phyloP scores from a whole-genome alignment of 2,329 filamentous ascomycete species.

The Graphilbum fragrans region DNA sequence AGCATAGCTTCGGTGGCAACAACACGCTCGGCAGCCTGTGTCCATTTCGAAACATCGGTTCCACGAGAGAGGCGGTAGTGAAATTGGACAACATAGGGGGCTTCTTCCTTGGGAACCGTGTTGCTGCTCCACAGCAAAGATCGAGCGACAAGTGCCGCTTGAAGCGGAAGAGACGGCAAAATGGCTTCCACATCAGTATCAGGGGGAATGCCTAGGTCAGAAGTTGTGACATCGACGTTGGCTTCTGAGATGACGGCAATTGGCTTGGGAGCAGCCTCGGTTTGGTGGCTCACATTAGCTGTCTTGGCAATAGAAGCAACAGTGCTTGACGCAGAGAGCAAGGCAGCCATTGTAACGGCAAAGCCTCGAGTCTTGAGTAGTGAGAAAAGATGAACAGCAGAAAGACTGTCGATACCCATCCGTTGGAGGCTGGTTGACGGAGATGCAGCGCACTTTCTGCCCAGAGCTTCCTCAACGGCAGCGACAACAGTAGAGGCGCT shows the following conservation, averaged over 20 bases:
- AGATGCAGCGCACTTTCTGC: not conserved
- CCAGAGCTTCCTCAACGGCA: no score
- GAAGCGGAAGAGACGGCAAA: constrained; percentile 10
- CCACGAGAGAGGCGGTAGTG: constrained; percentile 8
- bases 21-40: constrained; percentile 4
- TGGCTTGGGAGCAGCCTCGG: no score
- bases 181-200: constrained; percentile 3
- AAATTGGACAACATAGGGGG: constrained; percentile 12
- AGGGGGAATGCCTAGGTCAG: not conserved
- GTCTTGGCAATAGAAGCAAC: not conserved
- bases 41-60: constrained; percentile 9
- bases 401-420: constrained; percentile 13
- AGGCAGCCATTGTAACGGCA: constrained; percentile 3
- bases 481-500: no score
- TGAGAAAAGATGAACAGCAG: constrained; percentile 10
- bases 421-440: constrained; percentile 1
- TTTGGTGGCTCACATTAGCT: not conserved
- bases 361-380: constrained; percentile 8
- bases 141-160: constrained; percentile 8
- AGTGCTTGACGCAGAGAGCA: constrained; percentile 1
- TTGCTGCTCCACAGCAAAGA: constrained; percentile 8
- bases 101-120: not conserved
- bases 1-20: constrained; percentile 11
- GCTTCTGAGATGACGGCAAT: no score
- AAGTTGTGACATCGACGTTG: no score